Evolutionary conservation across 495 filamentous ascomycete species (phyloP), one percentile per base, ranked within the genome.

Genomic region (Zalerion maritima): DNA sequence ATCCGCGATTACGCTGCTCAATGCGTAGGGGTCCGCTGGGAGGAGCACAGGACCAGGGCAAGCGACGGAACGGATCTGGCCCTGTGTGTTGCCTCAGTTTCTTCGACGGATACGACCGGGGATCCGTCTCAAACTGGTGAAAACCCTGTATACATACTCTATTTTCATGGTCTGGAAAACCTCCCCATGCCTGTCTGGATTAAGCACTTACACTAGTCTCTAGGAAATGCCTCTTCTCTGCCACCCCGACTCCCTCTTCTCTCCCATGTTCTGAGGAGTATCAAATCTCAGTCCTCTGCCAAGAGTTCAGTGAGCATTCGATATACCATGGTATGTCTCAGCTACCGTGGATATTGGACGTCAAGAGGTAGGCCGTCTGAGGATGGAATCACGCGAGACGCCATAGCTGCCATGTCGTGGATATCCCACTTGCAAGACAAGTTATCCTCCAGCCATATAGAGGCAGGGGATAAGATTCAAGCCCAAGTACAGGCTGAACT

Each of bases 341-440:
- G 77, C 18, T 82, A 81, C 41, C 70, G 78, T 31, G 77, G 78
- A 13, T 87, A 77, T 45, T 87, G 81, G 82, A 82, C 66, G 10
- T 85, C 78, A 2, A 60, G 63, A 2, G 80, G 82, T 10, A 59
- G 71, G 3, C 62, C 75, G 5, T 72, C 74, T 3, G 73, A 82
- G 43, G 50, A 45, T 3, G 80, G 78, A 1, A 68, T 85, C 25
- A 62, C 72, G 31, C 49, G 55, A 13, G 81, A 84, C 47, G 62
- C 73, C 1, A 54, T 62, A 26, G 75, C 75, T 5, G 66, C 73
- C 23, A 49, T 76, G 26, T 35, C 52, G n/a, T 72, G 64, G 58
- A 64, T 70, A 20, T 51, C 50, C 17, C 34, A 66, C 33, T 27
- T 47, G 21, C 52, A 54, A 23, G 31, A 42, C 23, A n/a, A n/a